Base-by-base conservation (phyloP, 169 alveolate species). In the Theileria equi region DNA sequence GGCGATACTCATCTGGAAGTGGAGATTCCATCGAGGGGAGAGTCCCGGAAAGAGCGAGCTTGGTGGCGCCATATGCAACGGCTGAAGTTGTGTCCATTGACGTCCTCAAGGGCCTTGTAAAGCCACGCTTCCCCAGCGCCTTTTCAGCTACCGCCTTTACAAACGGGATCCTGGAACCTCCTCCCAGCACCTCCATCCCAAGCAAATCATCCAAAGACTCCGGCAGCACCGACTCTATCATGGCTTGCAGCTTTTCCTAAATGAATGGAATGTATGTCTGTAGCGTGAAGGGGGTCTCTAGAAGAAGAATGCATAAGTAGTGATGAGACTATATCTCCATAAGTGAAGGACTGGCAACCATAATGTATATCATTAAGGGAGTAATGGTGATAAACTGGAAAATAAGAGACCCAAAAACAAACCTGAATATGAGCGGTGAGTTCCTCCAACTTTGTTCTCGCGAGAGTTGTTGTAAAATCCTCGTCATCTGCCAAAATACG, bases 31-130 rank as follows among this genome's bases (percentile, higher is more conserved):
- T 49, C 45, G 13, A 36, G 19, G 13, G 45, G 10, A 36, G 13
- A 10, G 13, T 10, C 13, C 10, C 45, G 19, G 36, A 11, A 35
- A 49, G 3, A 28, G 36, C 45, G 3, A 72, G 63, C 26, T 45
- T 28, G 3, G 62, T 60, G 1, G 83, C 83, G 21, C 83, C 83
- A 26, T 26, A 43, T 17, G 83, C 61, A 21, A 40, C 45, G 23
- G 83, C 74, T 4, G 83, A 72, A 1, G 83, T 72, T 1, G 83
- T 57, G 38, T 72, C 83, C 66, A 72, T 8, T 25, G 83, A 72
- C 59, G 62, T 54, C 31, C 83, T 54, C 31, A 72, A 59, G 1
- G 26, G 64, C 60, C 55, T 65, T 13, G 40, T 23, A 13, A 67
- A 66, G 1, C 34, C 62, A 8, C 2, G 32, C 5, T 25, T 4